Conservation (phyloP, 345 rosid genomes). For the Clausena lansium region DNA sequence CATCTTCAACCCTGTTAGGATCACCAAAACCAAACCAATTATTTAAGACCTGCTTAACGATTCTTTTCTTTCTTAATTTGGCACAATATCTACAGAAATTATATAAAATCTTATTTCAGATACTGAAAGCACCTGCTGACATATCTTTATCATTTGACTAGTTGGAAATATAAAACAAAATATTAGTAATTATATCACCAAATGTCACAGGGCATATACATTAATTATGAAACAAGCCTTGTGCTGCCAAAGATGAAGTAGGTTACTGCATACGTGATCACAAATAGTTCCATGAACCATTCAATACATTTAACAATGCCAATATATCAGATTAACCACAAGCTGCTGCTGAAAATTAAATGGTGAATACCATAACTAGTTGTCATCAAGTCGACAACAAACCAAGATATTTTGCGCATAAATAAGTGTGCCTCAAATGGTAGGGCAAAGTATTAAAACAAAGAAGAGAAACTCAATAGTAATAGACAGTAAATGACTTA, state of each 20-base stretch:
- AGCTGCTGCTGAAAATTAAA: neutral
- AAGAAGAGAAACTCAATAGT: neutral
- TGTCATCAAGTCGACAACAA: neutral
- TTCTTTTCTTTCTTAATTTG: neutral
- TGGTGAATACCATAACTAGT: neutral
- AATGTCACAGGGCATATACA: neutral
- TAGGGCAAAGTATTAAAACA: neutral
- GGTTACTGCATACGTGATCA: neutral
- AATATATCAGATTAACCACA: neutral
- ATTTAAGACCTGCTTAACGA: neutral
- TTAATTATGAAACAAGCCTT: neutral
- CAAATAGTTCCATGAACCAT: neutral
- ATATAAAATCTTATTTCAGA: neutral
- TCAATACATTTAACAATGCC: neutral
- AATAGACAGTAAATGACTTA: constrained; percentile 30
- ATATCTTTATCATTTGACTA: too few relatives aligned
- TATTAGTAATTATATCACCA: neutral
- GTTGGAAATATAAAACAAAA: neutral
- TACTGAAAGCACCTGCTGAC: neutral
- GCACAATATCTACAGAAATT: neutral
- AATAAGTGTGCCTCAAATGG: neutral
- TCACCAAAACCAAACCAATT: neutral
- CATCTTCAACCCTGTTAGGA: constrained; percentile 88
- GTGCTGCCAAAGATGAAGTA: neutral
- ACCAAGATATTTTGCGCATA: neutral